phyloP scores from a whole-genome alignment of 768 basidiomycete species.

The Paxillus involutus region DNA sequence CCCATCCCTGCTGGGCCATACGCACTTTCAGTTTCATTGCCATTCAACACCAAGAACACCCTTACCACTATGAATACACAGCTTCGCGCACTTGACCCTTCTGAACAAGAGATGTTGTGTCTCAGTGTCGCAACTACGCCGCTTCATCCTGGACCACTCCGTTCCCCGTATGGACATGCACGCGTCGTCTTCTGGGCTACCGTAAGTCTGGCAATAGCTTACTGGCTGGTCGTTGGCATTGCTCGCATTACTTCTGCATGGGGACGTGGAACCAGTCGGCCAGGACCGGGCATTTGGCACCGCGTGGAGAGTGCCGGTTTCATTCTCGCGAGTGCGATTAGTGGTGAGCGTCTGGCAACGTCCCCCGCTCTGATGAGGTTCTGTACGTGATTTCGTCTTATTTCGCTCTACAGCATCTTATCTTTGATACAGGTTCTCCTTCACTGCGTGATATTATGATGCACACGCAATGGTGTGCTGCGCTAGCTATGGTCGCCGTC shows the following conservation, averaged over 20 bases:
- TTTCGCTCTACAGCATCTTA: slow-evolving; percentile 13
- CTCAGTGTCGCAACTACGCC: slow-evolving; percentile 78
- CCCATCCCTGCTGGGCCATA: slow-evolving; percentile 79
- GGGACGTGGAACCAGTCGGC: slow-evolving; percentile 63
- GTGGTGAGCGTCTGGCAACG: slow-evolving; percentile 84
- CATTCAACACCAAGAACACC: slow-evolving; percentile 61
- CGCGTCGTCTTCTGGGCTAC: slow-evolving; percentile 71
- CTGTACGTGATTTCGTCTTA: slow-evolving; percentile 49
- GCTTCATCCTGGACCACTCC: slow-evolving; percentile 54
- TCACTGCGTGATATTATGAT: slow-evolving; percentile 90
- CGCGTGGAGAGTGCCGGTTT: slow-evolving; percentile 83
- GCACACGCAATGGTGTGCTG: slow-evolving; percentile 91
- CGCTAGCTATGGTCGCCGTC: slow-evolving; percentile 90
- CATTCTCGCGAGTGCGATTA: slow-evolving; percentile 88
- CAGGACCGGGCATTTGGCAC: slow-evolving; percentile 62
- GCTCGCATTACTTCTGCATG: slow-evolving; percentile 86
- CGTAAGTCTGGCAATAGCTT: slow-evolving; percentile 71
- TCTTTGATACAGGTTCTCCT: slow-evolving; percentile 67
- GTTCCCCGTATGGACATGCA: slow-evolving; percentile 64
- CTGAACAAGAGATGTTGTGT: slow-evolving; percentile 79
- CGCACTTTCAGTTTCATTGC: slow-evolving; percentile 75
- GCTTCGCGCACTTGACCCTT: slow-evolving; percentile 87
- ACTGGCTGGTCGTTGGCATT: slow-evolving; percentile 79
- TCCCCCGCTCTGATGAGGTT: slow-evolving; percentile 88
- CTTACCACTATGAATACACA: slow-evolving; percentile 84